Base-by-base conservation (phyloP, 1,284 basidiomycete species). In the Irpex sp. region DNA sequence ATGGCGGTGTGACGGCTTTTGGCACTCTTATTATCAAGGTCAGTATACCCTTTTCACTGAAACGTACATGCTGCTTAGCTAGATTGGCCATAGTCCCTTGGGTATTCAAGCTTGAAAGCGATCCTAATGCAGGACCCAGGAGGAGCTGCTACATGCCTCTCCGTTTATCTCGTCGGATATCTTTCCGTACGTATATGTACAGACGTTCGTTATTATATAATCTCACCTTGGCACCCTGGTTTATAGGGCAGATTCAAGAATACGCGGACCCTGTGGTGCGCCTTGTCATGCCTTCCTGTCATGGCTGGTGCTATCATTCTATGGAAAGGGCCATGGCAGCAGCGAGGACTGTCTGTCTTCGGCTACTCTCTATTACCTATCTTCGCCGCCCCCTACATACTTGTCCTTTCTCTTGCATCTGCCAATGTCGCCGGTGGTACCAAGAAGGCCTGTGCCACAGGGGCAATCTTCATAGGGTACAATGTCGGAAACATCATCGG, bases 401-500 rank as follows among this genome's bases (percentile, higher is more conserved):
- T 64, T 5, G 48, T 64, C 4, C 56, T 64, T 21, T 21, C 63
- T 19, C 57, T 64, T 2, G 55, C 57, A 17, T 38, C 60, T 5
- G 11, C 60, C 13, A 64, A 64, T 48, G 40, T 64, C 19, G 60
- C 60, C 3, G 63, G 63, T 9, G 63, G 63, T 5, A 64, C 63
- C 34, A 64, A 64, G 57, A 64, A 64, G 31, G 63, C 63, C 26
- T 64, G 63, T 38, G 63, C 63, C 9, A 64, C 63, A 6, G 63
- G 63, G 5, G 63, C 60, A 1, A 47, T 64, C n/a, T 64, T 64
- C 63, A 48, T 64, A 21, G 63, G 63, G 4, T 64, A 64, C 63
- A 64, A 64, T 34, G 60, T 64, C 47, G 63, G 63, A n/a, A 64
- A 64, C 38, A 64, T 64, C 56, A 61, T 64, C 40, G 63, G 63